These are phyloP conservation scores for Aspergillus sp. DNA, from an alignment of 2,329 filamentous ascomycete genomes.

Conservation along the genomic window DNA sequence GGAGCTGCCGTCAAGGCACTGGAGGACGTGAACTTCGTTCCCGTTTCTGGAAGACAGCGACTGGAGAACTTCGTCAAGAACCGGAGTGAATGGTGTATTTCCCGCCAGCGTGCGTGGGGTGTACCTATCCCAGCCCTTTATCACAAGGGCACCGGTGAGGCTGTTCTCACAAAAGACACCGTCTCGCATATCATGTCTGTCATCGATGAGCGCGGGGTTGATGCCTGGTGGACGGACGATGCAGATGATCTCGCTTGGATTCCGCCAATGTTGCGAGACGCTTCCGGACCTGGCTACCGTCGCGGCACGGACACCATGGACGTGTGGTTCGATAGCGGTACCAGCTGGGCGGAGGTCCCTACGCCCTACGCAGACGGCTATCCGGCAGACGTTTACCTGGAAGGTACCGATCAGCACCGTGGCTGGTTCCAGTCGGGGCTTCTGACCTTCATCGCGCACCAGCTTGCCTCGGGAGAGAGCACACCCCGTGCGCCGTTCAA, in stretches of 20 bases:
- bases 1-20: slow-evolving; percentile 68
- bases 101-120: slow-evolving; percentile 91
- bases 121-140: slow-evolving; percentile 94
- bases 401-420: slow-evolving; percentile 93
- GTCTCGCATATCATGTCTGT: slow-evolving; percentile 82
- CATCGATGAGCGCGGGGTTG: slow-evolving; percentile 74
- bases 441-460: slow-evolving; percentile 73
- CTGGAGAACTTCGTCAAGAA: slow-evolving; percentile 83
- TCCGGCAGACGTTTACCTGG: slow-evolving; percentile 80
- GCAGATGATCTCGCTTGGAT: slow-evolving; percentile 77
- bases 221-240: slow-evolving; percentile 91
- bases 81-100: slow-evolving; percentile 96
- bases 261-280: slow-evolving; percentile 57
- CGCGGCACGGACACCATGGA: slow-evolving; percentile 97
- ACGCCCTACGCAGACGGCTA: slow-evolving; percentile 28
- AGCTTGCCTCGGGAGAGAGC: slow-evolving; percentile 34
- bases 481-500: slow-evolving; percentile 69
- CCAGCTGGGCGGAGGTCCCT: slow-evolving; percentile 71
- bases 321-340: slow-evolving; percentile 98
- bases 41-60: slow-evolving; percentile 68
- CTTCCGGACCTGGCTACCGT: slow-evolving; percentile 52
- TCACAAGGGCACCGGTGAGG: slow-evolving; percentile 64
- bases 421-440: slow-evolving; percentile 99
- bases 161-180: slow-evolving; percentile 74
- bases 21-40: slow-evolving; percentile 72